These are phyloP conservation scores for Penicillium salamii DNA, from an alignment of 495 filamentous ascomycete genomes.

Conservation along the genomic window DNA sequence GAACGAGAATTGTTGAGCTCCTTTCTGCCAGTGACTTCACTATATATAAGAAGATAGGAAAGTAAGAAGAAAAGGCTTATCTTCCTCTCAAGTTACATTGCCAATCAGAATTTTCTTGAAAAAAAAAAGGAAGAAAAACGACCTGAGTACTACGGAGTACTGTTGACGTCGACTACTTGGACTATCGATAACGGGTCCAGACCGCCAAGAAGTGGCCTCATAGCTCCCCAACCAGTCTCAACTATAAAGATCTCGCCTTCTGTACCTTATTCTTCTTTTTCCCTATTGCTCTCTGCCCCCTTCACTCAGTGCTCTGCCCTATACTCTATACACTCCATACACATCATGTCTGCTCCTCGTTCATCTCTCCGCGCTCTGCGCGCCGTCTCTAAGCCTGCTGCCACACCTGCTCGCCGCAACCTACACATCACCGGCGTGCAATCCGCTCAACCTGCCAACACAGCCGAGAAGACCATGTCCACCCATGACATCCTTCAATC, in stretches of 20 bases:
- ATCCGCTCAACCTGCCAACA: slow-evolving; percentile 40
- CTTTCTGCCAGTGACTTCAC: not conserved
- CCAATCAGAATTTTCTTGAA: not conserved
- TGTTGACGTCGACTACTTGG: slow-evolving; percentile 8
- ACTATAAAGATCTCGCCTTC: too few species aligned
- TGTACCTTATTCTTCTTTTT: slow-evolving; percentile 5
- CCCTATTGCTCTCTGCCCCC: not conserved
- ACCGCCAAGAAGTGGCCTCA: slow-evolving; percentile 29
- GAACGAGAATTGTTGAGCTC: slow-evolving; percentile 2
- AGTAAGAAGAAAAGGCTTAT: not conserved
- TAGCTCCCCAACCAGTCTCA: slow-evolving; percentile 32
- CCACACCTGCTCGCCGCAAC: slow-evolving; percentile 39
- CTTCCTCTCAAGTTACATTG: not conserved
- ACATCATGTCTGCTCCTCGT: slow-evolving; percentile 47
- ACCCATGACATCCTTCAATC: slow-evolving; percentile 52
- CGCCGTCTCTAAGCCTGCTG: slow-evolving; percentile 42
- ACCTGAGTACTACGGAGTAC: not conserved
- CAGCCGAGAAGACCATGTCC: slow-evolving; percentile 39
- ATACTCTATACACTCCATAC: slow-evolving; percentile 11
- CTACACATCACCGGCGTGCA: slow-evolving; percentile 57
- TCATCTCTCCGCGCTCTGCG: slow-evolving; percentile 50
- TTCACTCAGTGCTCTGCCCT: slow-evolving; percentile 1
- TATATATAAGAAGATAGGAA: not conserved
- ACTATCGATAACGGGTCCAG: slow-evolving; percentile 25
- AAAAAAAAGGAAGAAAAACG: not conserved